phyloP scores from a whole-genome alignment of 768 basidiomycete species.

The Boletus sp. region DNA sequence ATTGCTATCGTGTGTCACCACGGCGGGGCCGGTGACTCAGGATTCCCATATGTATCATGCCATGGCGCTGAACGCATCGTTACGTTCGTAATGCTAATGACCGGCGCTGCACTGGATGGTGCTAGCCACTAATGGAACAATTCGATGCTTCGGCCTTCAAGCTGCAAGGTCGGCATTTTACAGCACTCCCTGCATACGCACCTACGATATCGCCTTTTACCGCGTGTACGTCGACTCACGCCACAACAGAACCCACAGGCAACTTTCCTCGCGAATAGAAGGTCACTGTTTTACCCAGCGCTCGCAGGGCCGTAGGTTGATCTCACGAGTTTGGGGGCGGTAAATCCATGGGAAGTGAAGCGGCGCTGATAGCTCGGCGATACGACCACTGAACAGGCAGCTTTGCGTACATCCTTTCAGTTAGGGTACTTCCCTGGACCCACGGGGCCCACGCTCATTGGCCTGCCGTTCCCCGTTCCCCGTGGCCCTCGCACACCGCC shows the following conservation, averaged over 20 bases:
- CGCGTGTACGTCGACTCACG: neutral
- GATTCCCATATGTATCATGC: conserved; percentile 11
- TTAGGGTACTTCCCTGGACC: neutral
- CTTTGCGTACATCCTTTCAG: neutral
- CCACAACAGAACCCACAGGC: neutral
- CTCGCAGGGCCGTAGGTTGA: conserved; percentile 5
- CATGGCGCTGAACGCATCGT: conserved; percentile 7
- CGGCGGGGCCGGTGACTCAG: conserved; percentile 16
- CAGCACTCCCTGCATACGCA: neutral
- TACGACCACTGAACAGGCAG: conserved; percentile 13
- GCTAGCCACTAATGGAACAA: neutral
- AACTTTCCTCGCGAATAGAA: neutral
- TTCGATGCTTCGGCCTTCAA: conserved; percentile 1
- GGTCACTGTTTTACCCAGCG: neutral
- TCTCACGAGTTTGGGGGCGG: conserved; percentile 21
- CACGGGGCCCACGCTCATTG: conserved; percentile 9
- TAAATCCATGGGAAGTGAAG: conserved; percentile 17
- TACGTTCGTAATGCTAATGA: conserved; percentile 6
- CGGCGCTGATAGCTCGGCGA: conserved; percentile 20
- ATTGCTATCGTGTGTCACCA: conserved; percentile 8
- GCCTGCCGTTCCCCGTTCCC: conserved; percentile 1
- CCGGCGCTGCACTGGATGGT: conserved; percentile 7
- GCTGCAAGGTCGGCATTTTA: neutral
- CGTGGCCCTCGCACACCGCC: conserved; percentile 2
- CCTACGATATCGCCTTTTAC: neutral